Evolutionary conservation across 2,329 filamentous ascomycete genomes (phyloP).

Genomic region (Chrysoporthe cubensis): DNA sequence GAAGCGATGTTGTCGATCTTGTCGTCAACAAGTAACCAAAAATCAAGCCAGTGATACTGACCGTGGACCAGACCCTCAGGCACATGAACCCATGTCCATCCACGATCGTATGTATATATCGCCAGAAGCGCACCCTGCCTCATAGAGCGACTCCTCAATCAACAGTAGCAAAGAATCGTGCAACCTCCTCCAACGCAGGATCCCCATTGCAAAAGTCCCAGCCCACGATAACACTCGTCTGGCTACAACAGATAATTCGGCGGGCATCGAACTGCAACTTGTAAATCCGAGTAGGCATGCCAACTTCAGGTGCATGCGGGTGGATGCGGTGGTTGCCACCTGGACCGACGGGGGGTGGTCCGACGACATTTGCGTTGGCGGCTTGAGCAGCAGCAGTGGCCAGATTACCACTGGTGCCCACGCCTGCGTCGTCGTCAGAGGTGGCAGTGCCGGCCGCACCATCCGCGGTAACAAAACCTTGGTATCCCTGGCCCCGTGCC

Average conservation of each 20-base stretch:
- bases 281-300: constrained; percentile 72
- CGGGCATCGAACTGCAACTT: constrained; percentile 96
- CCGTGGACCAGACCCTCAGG: background rate
- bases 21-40: background rate
- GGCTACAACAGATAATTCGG: constrained; percentile 91
- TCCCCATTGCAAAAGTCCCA: constrained; percentile 98
- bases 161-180: constrained; percentile 74
- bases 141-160: constrained; percentile 37
- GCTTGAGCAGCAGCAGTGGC: constrained; percentile 12
- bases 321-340: constrained; percentile 39
- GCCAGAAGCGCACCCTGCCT: background rate
- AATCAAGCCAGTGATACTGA: background rate
- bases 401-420: background rate
- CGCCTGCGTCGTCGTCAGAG: constrained; percentile 22
- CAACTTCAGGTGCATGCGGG: constrained; percentile 50
- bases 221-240: constrained; percentile 88
- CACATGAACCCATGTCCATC: background rate
- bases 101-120: no score
- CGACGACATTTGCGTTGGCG: constrained; percentile 2
- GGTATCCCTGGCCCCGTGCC: constrained; percentile 34
- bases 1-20: background rate
- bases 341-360: constrained; percentile 25
- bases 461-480: constrained; percentile 31
- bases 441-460: constrained; percentile 15
- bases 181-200: constrained; percentile 75